These are phyloP conservation scores for Dichomitus squalens DNA, from an alignment of 1,284 basidiomycete genomes.

Conservation along the genomic window DNA sequence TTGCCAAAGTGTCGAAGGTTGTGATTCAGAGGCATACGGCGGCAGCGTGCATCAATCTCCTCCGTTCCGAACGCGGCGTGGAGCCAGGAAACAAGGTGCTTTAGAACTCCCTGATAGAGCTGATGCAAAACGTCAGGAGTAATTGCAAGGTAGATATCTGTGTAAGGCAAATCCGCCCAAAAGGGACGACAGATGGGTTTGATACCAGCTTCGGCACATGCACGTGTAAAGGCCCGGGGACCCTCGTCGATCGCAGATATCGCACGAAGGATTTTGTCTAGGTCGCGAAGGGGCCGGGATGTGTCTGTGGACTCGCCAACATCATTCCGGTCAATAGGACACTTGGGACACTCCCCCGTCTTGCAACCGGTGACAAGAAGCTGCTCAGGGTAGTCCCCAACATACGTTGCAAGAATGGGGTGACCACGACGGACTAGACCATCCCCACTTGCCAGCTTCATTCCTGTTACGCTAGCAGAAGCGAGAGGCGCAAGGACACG, in stretches of 20 bases:
- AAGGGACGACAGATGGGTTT: constrained; percentile 27
- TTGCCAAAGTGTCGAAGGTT: constrained; percentile 40
- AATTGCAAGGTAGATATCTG: constrained; percentile 29
- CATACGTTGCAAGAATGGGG: too few relatives aligned
- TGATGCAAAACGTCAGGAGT: constrained; percentile 32
- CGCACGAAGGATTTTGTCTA: background rate
- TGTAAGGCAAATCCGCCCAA: constrained; percentile 32
- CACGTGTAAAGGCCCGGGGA: background rate
- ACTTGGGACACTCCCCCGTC: constrained; percentile 27
- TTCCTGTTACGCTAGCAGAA: constrained; percentile 36
- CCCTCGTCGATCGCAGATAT: background rate
- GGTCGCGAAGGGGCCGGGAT: background rate
- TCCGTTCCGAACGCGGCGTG: background rate
- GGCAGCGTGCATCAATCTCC: constrained; percentile 32
- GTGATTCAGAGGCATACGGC: constrained; percentile 37
- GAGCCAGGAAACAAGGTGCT: constrained; percentile 31
- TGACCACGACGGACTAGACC: constrained; percentile 32
- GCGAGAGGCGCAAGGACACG: constrained; percentile 29
- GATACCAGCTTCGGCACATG: background rate
- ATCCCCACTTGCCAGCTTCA: constrained; percentile 38
- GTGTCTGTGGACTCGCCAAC: background rate
- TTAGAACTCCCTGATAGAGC: constrained; percentile 33
- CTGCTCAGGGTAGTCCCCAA: constrained; percentile 51
- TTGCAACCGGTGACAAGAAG: constrained; percentile 25
- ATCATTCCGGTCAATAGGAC: constrained; percentile 4